phyloP scores from a whole-genome alignment of 2,329 filamentous ascomycete genomes.

The Colletotrichum agaves region DNA sequence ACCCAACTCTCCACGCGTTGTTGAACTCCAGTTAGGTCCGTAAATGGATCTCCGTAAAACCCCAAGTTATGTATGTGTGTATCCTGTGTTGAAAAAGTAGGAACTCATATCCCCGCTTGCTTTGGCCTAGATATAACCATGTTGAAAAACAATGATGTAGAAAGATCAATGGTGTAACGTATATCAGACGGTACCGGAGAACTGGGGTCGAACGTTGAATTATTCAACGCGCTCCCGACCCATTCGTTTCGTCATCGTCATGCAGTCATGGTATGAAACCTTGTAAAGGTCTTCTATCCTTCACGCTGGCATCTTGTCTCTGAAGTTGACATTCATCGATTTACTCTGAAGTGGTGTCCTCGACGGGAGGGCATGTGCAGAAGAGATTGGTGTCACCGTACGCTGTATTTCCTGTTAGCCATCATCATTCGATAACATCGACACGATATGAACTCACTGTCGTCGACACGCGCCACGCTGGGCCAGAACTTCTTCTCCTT shows the following conservation, averaged over 20 bases:
- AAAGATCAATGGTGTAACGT: neutral
- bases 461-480: conserved; percentile 84
- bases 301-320: conserved; percentile 25
- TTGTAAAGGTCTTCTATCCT: neutral
- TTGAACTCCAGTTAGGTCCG: conserved; percentile 21
- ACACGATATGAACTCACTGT: conserved; percentile 69
- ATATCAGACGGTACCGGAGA: neutral
- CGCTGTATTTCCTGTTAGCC: conserved; percentile 60
- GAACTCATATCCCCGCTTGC: conserved; percentile 28
- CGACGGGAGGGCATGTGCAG: conserved; percentile 91
- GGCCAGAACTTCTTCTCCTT: conserved; percentile 99
- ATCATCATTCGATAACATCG: neutral
- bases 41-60: neutral
- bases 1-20: neutral
- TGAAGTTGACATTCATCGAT: conserved; percentile 23
- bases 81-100: conserved; percentile 32
- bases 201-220: conserved; percentile 29
- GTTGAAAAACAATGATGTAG: conserved; percentile 18
- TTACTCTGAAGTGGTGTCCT: conserved; percentile 61
- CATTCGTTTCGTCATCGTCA: neutral
- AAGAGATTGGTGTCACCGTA: conserved; percentile 94
- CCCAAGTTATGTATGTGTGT: neutral
- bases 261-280: conserved; percentile 11
- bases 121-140: conserved; percentile 16
- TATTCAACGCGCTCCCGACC: neutral